Percentiles rank a stretch among this genome's conserved stretches.
Conservation (phyloP, 75 land plant genomes). For the Azolla pinnata region DNA sequence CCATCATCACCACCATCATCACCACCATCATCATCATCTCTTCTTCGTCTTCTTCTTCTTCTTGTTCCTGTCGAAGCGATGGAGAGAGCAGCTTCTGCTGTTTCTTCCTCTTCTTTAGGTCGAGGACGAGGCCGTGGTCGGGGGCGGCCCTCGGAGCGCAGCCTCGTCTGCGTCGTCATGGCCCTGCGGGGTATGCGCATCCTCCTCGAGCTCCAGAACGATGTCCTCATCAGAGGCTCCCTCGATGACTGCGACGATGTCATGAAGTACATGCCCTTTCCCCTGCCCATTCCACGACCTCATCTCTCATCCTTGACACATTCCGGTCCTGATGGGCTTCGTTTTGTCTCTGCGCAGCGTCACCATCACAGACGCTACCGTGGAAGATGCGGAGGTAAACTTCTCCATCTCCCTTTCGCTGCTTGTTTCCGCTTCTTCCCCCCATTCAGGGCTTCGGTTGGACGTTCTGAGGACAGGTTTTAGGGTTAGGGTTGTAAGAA, state of each 20-base stretch:
- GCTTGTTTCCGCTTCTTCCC: too few species aligned
- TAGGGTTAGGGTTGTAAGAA: too few species aligned
- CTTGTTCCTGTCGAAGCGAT: too few species aligned
- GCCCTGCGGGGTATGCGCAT: slow-evolving; percentile 22
- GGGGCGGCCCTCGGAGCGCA: slow-evolving; percentile 19
- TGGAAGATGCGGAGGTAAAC: slow-evolving; percentile 37
- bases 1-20: too few species aligned
- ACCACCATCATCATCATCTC: too few species aligned
- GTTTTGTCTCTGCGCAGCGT: slow-evolving; percentile 18
- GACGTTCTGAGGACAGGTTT: too few species aligned
- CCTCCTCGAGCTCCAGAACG: slow-evolving; percentile 29
- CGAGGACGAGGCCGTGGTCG: slow-evolving; percentile 2
- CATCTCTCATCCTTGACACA: neutral
- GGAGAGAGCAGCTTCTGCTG: too few species aligned
- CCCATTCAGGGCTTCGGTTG: too few species aligned
- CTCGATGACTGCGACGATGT: slow-evolving; percentile 38
- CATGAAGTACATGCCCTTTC: slow-evolving; percentile 16
- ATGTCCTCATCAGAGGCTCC: slow-evolving; percentile 24
- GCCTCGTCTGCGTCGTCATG: slow-evolving; percentile 29
- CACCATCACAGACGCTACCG: slow-evolving; percentile 24
- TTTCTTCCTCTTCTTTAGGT: slow-evolving; percentile 6
- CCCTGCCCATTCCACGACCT: too few species aligned
- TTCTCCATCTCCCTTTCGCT: too few species aligned
- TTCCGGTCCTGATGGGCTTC: neutral
- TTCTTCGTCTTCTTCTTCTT: too few species aligned